Evolutionary conservation across 1,284 basidiomycete species (phyloP), one percentile per base, ranked within the genome.

Genomic region (Hypsizygus ulmarius): DNA sequence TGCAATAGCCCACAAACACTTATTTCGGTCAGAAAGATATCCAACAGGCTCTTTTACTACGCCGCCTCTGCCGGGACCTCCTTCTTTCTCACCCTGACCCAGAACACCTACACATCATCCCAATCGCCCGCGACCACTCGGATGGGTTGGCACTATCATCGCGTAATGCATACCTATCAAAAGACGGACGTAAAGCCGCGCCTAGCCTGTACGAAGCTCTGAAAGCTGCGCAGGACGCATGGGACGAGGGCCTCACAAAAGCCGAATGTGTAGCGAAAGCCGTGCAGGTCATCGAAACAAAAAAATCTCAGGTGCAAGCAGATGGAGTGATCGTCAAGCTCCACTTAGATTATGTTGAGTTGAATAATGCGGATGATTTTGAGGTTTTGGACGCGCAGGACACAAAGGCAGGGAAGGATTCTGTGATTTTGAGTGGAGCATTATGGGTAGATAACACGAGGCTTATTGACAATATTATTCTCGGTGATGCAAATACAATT

Each of bases 21-120:
- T 99, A 98, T 67, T 97, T 99, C 61, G 96, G 97, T 0, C 96
- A 98, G 68, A 99, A 99, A 66, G 96, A 99, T 63, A 97, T 99
- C 47, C 96, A 99, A 64, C 96, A 99, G 65, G 92, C 90, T 0
- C 70, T 98, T 6, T 70, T 99, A 15, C 77, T 99, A 16, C 85
- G 88, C 37, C 84, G 89, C n/a, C 77, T 99, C 66, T 81, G 82
- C 43, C 72, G 77, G 27, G 96, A 99, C 65, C 76, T 98, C 1
- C 79, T 96, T 14, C 69, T 94, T 11, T 70, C 87, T 5, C 78
- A 92, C 61, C 96, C 92, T 0, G 72, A 79, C 8, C 69, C 84
- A 0, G 69, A 81, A 33, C 81, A 82, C 59, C 68, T 92, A 11
- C 83, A 84, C 64, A 93, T 98, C 55, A 74, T 97, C 2, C 90